Percentiles rank a stretch among this genome's conserved stretches.
phyloP scores from a whole-genome alignment of 2,329 filamentous ascomycete genomes.

The Fusarium torreyae region DNA sequence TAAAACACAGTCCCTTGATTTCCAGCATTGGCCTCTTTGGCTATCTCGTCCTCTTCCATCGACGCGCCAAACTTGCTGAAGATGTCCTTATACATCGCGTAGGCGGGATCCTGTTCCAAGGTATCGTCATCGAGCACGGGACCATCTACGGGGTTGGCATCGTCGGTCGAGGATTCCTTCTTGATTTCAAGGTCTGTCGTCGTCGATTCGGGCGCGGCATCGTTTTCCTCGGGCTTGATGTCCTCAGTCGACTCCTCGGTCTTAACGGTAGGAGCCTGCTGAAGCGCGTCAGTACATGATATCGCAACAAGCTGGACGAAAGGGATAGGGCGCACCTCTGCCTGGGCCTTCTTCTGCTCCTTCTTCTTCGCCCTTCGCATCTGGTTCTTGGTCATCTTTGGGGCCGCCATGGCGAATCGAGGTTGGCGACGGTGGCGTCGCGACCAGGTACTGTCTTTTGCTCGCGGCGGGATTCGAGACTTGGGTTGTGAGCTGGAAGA shows the following conservation, averaged over 20 bases:
- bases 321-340: slow-evolving; percentile 61
- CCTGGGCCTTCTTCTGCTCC: slow-evolving; percentile 81
- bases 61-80: slow-evolving; percentile 83
- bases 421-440: slow-evolving; percentile 47
- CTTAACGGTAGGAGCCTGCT: slow-evolving; percentile 36
- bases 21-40: slow-evolving; percentile 75
- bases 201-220: slow-evolving; percentile 54
- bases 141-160: slow-evolving; percentile 61
- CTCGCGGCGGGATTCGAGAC: slow-evolving; percentile 51
- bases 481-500: slow-evolving; percentile 57
- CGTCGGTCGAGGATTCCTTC: slow-evolving; percentile 53
- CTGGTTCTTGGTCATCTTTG: slow-evolving; percentile 94
- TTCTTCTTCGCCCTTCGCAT: slow-evolving; percentile 95
- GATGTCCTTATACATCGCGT: slow-evolving; percentile 86
- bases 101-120: slow-evolving; percentile 79
- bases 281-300: slow-evolving; percentile 37
- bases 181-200: slow-evolving; percentile 61
- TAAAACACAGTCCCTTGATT: slow-evolving; percentile 91
- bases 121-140: slow-evolving; percentile 72
- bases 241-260: slow-evolving; percentile 39
- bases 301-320: background rate
- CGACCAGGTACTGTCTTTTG: slow-evolving; percentile 47
- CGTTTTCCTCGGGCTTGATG: slow-evolving; percentile 47
- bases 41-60: slow-evolving; percentile 73
- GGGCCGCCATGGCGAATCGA: slow-evolving; percentile 68